phyloP scores from a whole-genome alignment of 2,329 filamentous ascomycete species.

The Macroventuria anomochaeta region DNA sequence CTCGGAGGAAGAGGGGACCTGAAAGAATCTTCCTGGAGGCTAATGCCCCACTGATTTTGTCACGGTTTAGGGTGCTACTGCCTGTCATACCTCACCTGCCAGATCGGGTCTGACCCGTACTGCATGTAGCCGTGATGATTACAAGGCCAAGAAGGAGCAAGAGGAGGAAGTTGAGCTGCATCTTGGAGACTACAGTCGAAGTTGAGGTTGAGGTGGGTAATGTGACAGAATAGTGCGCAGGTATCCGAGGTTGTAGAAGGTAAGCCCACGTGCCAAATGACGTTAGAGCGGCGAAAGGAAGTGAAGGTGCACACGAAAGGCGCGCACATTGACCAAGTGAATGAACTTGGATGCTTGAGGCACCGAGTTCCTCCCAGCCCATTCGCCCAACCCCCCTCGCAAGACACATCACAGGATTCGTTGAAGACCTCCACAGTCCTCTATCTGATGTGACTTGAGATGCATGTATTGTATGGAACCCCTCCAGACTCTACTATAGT shows the following conservation, averaged over 20 bases:
- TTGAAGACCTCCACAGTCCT: too few relatives aligned
- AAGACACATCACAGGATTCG: too few relatives aligned
- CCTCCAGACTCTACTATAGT: neutral
- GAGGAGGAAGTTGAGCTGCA: neutral
- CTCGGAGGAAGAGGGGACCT: too few relatives aligned
- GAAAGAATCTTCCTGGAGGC: too few relatives aligned
- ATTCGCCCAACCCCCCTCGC: too few relatives aligned
- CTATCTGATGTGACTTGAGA: too few relatives aligned
- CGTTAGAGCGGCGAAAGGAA: neutral
- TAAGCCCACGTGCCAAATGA: neutral
- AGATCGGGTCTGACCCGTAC: constrained; percentile 28
- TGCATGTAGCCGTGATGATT: constrained; percentile 2
- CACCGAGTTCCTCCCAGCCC: neutral
- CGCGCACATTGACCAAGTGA: neutral
- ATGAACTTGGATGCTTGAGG: neutral
- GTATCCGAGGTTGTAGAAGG: neutral
- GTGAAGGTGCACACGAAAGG: constrained; percentile 3
- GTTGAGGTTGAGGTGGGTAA: too few relatives aligned
- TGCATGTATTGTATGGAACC: too few relatives aligned
- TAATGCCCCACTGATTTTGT: too few relatives aligned
- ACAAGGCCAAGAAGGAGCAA: neutral
- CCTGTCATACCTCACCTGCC: too few relatives aligned
- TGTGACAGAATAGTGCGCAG: too few relatives aligned
- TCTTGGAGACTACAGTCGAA: neutral
- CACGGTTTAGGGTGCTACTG: too few relatives aligned